phyloP scores from a whole-genome alignment of 179 eudicot species.

The Silene coronaria region DNA sequence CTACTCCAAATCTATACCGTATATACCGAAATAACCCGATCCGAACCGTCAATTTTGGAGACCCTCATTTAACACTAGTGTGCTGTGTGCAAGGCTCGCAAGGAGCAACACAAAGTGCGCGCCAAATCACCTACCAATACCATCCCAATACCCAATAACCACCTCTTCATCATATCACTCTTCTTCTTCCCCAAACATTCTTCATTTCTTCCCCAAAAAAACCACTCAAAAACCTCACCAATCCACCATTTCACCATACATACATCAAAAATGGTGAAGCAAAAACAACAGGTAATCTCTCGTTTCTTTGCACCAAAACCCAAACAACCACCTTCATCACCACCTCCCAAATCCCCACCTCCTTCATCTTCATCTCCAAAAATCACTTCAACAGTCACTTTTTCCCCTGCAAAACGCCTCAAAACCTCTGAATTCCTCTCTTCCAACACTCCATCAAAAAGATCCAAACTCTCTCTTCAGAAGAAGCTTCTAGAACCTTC shows the following conservation, averaged over 20 bases:
- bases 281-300: slow-evolving; percentile 80
- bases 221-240: background rate
- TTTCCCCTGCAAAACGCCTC: slow-evolving; percentile 74
- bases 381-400: slow-evolving; percentile 59
- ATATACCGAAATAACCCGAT: no score
- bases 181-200: background rate
- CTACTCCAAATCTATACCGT: no score
- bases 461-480: slow-evolving; percentile 34
- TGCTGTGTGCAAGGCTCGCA: no score
- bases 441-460: slow-evolving; percentile 36
- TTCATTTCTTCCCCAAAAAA: background rate
- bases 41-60: no score
- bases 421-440: slow-evolving; percentile 41
- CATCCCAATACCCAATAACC: background rate
- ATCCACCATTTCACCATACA: no score
- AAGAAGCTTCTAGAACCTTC: slow-evolving; percentile 42
- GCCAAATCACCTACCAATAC: slow-evolving; percentile 6
- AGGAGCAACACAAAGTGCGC: background rate
- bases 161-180: background rate
- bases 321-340: slow-evolving; percentile 27
- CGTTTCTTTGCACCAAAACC: slow-evolving; percentile 86
- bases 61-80: no score
- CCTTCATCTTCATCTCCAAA: slow-evolving; percentile 54
- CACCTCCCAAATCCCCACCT: slow-evolving; percentile 25
- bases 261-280: slow-evolving; percentile 51